These are phyloP conservation scores for Penicillium coprophilum DNA, from an alignment of 495 filamentous ascomycete genomes.

Conservation along the genomic window DNA sequence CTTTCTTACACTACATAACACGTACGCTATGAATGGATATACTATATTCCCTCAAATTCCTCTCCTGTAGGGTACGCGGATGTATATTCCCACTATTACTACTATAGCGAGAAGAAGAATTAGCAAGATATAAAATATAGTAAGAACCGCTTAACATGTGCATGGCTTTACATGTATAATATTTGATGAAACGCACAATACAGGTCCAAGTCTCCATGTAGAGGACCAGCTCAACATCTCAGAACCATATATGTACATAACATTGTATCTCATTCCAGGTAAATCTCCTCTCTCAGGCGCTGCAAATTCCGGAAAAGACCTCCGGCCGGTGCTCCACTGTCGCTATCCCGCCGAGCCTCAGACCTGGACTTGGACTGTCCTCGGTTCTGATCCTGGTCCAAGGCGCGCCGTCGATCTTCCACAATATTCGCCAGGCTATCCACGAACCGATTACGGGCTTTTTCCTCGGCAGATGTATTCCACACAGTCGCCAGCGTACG, in stretches of 20 bases:
- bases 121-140: too few species aligned
- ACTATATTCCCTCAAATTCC: too few species aligned
- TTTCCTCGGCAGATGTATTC: slow-evolving; percentile 92
- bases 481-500: slow-evolving; percentile 74
- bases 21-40: too few species aligned
- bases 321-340: slow-evolving; percentile 57
- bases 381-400: slow-evolving; percentile 46
- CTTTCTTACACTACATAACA: too few species aligned
- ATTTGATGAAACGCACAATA: too few species aligned
- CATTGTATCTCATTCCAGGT: slow-evolving; percentile 44
- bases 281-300: slow-evolving; percentile 73
- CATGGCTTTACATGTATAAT: too few species aligned
- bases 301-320: slow-evolving; percentile 80
- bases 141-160: too few species aligned
- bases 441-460: slow-evolving; percentile 75
- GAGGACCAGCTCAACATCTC: slow-evolving; percentile 6
- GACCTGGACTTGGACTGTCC: slow-evolving; percentile 19
- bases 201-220: slow-evolving; percentile 1
- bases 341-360: slow-evolving; percentile 35
- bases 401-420: slow-evolving; percentile 54
- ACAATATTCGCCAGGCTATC: slow-evolving; percentile 67
- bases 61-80: too few species aligned
- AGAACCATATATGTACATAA: slow-evolving; percentile 1
- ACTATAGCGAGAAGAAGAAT: too few species aligned
- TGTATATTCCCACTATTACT: too few species aligned